A percentile compares a stretch with the other conserved stretches of the same genome.
Evolutionary conservation across 2,329 filamentous ascomycete species (phyloP).

Genomic region (Curvularia sp.): DNA sequence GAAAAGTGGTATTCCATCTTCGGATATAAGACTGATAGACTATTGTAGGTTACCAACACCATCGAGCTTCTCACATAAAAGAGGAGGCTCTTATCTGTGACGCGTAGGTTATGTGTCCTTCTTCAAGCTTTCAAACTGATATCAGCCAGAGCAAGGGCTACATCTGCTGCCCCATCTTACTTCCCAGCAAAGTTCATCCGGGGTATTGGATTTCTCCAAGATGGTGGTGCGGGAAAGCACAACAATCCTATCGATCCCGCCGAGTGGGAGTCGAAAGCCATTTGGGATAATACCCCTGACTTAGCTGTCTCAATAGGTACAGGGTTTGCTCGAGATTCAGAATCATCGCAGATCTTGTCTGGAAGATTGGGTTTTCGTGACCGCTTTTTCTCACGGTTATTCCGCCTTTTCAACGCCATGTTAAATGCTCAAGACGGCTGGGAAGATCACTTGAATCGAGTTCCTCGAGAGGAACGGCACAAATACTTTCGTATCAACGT

Average conservation of each 20-base stretch:
- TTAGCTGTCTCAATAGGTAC: constrained; percentile 22
- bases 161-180: constrained; percentile 21
- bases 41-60: constrained; percentile 20
- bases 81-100: constrained; percentile 19
- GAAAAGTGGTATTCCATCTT: constrained; percentile 5
- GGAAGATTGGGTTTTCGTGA: constrained; percentile 17
- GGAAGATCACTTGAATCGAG: constrained; percentile 21
- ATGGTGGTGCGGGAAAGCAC: constrained; percentile 20
- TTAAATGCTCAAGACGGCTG: constrained; percentile 19
- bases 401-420: constrained; percentile 20
- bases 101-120: constrained; percentile 13
- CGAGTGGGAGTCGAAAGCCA: constrained; percentile 23
- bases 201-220: constrained; percentile 18
- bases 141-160: constrained; percentile 18
- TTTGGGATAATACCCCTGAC: constrained; percentile 17
- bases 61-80: constrained; percentile 11
- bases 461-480: constrained; percentile 8
- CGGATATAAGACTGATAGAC: constrained; percentile 4
- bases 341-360: background rate
- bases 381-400: constrained; percentile 19
- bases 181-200: constrained; percentile 26
- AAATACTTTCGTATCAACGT: constrained; percentile 28
- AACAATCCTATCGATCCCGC: constrained; percentile 21
- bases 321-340: constrained; percentile 14
- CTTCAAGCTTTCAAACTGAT: constrained; percentile 1